These are phyloP conservation scores for Metarhizium humberi DNA, from an alignment of 2,329 filamentous ascomycete genomes.

Conservation along the genomic window DNA sequence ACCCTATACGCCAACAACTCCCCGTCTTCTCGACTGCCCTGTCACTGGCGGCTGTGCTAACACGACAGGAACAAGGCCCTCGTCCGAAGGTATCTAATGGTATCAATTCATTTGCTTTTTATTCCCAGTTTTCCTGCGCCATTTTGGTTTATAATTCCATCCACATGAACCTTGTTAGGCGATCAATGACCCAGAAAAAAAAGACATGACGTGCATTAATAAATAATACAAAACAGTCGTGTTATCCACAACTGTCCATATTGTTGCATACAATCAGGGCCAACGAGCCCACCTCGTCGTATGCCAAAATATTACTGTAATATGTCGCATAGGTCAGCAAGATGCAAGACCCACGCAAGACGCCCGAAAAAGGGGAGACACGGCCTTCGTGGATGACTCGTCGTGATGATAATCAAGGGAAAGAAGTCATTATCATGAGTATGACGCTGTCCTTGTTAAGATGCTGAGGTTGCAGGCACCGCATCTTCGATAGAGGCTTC, in stretches of 20 bases:
- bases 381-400: neutral
- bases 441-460: neutral
- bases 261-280: neutral
- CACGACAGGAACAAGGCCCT: neutral
- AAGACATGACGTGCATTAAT: neutral
- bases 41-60: neutral
- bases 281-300: neutral
- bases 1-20: constrained; percentile 3
- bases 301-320: neutral
- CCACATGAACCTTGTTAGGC: neutral
- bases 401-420: neutral
- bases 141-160: neutral
- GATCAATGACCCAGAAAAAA: neutral
- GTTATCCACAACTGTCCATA: neutral
- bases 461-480: neutral
- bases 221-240: neutral
- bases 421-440: neutral
- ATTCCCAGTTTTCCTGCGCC: neutral
- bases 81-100: neutral
- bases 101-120: constrained; percentile 1
- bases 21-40: neutral
- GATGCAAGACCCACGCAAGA: neutral
- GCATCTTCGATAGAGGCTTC: neutral
- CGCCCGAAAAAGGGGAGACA: too few species aligned
- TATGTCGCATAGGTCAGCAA: neutral